Percentiles rank a stretch among this genome's conserved stretches.
Evolutionary conservation across 441 rosid genomes (phyloP).

Genomic region (Populus tomentosa): DNA sequence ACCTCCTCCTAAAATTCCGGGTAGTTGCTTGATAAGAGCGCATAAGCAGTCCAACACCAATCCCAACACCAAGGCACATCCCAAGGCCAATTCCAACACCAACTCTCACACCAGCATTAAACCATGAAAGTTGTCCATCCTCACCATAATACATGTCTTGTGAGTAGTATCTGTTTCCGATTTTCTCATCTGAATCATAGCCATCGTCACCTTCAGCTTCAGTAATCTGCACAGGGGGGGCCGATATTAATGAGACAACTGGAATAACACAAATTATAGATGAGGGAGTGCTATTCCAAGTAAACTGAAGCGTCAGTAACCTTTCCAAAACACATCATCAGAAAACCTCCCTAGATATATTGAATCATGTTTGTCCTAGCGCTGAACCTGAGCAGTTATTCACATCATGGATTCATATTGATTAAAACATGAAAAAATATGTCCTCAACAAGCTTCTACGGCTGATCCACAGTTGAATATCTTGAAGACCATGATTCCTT

Average conservation of each 20-base stretch:
- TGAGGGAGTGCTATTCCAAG: not conserved
- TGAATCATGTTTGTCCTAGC: not conserved
- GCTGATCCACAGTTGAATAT: not conserved
- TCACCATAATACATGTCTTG: slow-evolving; percentile 76
- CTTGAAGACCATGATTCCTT: not conserved
- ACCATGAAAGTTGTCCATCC: slow-evolving; percentile 86
- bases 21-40: slow-evolving; percentile 92
- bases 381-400: not conserved
- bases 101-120: no score
- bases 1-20: slow-evolving; percentile 81
- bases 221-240: slow-evolving; percentile 36
- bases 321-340: not conserved
- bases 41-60: slow-evolving; percentile 92
- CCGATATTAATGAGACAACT: not conserved
- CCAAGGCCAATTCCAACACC: slow-evolving; percentile 59
- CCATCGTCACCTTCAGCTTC: slow-evolving; percentile 46
- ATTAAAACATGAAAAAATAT: not conserved
- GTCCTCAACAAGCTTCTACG: not conserved
- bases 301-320: not conserved
- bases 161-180: slow-evolving; percentile 43
- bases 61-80: slow-evolving; percentile 87
- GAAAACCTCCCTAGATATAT: not conserved
- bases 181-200: slow-evolving; percentile 55
- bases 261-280: not conserved
- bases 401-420: not conserved